Evolutionary conservation across 2,329 filamentous ascomycete genomes (phyloP).

Genomic region (Colletotrichum tanaceti): DNA sequence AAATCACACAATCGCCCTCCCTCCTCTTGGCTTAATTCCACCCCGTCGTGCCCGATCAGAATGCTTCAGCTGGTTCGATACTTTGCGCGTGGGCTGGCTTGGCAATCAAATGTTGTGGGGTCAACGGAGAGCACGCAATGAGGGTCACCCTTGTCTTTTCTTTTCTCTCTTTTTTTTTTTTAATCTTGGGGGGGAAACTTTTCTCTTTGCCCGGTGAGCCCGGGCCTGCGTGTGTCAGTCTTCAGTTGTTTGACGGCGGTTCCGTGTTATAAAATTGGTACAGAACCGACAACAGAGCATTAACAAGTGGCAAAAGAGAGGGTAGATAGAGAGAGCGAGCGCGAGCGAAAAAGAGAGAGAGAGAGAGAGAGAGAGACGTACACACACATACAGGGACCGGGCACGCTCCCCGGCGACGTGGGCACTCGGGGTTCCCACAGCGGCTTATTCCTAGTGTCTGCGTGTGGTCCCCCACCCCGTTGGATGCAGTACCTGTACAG

Average conservation of each 20-base stretch:
- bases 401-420: slow-evolving; percentile 1
- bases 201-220: not conserved
- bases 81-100: not conserved
- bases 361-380: not conserved
- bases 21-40: slow-evolving; percentile 28
- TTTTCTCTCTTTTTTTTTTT: not conserved
- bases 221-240: no score
- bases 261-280: no score
- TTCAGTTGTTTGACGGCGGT: not conserved
- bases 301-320: no score
- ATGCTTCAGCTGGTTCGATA: slow-evolving; percentile 11
- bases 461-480: not conserved
- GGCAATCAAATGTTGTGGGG: no score
- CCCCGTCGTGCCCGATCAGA: slow-evolving; percentile 4
- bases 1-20: slow-evolving; percentile 32
- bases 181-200: no score
- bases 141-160: not conserved
- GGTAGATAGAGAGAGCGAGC: no score
- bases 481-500: no score
- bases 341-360: no score
- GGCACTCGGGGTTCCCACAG: slow-evolving; percentile 9
- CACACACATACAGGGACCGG: not conserved
- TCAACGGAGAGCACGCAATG: slow-evolving; percentile 27
- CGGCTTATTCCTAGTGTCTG: slow-evolving; percentile 21
- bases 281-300: no score